These are phyloP conservation scores for Polyporus tsugae DNA, from an alignment of 1,284 basidiomycete genomes.

Conservation along the genomic window DNA sequence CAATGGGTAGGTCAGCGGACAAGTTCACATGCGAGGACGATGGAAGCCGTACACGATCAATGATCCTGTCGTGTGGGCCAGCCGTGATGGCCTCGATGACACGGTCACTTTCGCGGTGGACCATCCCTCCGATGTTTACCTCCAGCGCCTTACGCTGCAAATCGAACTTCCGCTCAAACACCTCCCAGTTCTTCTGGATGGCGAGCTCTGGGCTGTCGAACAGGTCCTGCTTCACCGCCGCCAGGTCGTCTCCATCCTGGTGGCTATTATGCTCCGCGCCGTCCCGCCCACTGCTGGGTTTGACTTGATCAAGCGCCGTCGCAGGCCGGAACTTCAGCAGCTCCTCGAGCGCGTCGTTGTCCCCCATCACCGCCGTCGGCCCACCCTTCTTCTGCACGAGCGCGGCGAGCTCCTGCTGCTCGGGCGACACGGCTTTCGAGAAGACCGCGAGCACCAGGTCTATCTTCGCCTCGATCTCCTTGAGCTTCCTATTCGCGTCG, in stretches of 20 bases:
- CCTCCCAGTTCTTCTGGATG: conserved; percentile 36
- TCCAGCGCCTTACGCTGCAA: conserved; percentile 39
- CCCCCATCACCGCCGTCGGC: conserved; percentile 23
- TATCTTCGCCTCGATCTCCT: conserved; percentile 26
- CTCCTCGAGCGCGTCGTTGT: conserved; percentile 30
- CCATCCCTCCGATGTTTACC: conserved; percentile 31
- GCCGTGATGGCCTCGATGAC: conserved; percentile 38
- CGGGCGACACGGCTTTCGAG: background rate
- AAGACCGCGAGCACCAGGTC: conserved; percentile 18
- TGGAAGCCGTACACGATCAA: conserved; percentile 34
- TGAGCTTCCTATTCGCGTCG: conserved; percentile 41
- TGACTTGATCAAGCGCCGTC: background rate
- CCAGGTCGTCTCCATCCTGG: conserved; percentile 3
- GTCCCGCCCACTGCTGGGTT: background rate
- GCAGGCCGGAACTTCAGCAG: conserved; percentile 20
- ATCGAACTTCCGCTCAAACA: conserved; percentile 42
- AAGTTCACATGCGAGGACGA: too few species aligned
- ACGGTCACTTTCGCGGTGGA: conserved; percentile 36
- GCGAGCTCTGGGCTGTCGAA: conserved; percentile 26
- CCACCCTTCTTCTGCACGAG: conserved; percentile 34
- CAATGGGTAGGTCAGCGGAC: too few species aligned
- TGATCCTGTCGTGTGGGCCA: conserved; percentile 43
- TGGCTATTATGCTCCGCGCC: background rate
- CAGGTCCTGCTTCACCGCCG: conserved; percentile 16
- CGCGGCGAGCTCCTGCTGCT: conserved; percentile 25